These are phyloP conservation scores for Tricholomella constricta DNA, from an alignment of 768 basidiomycete genomes.

Conservation along the genomic window DNA sequence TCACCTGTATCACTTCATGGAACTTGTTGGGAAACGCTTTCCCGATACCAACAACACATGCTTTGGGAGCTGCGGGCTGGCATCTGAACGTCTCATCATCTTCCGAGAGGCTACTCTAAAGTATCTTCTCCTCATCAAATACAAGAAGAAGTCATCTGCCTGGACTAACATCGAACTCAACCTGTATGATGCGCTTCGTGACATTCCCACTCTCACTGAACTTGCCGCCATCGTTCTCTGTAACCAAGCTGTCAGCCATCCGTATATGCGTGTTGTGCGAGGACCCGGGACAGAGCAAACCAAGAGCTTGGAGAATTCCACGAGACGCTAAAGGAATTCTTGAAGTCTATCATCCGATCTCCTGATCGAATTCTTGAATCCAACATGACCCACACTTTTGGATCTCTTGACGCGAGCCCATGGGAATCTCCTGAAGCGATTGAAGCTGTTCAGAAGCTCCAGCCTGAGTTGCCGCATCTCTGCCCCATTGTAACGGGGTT, in stretches of 20 bases:
- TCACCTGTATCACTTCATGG: constrained; percentile 15
- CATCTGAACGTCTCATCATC: constrained; percentile 22
- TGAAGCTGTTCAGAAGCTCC: constrained; percentile 14
- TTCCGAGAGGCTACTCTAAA: constrained; percentile 22
- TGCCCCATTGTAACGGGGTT: no score
- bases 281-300: neutral
- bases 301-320: constrained; percentile 6
- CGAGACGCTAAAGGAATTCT: neutral
- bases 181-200: constrained; percentile 24
- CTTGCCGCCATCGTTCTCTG: constrained; percentile 21
- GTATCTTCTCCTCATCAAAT: constrained; percentile 22
- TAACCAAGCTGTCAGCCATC: constrained; percentile 18
- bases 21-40: constrained; percentile 17
- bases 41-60: constrained; percentile 28
- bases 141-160: constrained; percentile 25
- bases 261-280: constrained; percentile 18
- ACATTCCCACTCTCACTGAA: constrained; percentile 19
- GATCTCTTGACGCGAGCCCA: constrained; percentile 22
- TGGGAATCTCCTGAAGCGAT: constrained; percentile 22
- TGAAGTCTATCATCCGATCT: no score
- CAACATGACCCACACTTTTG: no score
- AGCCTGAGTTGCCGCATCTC: constrained; percentile 13
- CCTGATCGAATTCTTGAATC: no score
- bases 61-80: constrained; percentile 26
- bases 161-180: constrained; percentile 31